These are phyloP conservation scores for Chlamydomonas schloesseri DNA, from an alignment of 139 green algal species.

Conservation along the genomic window DNA sequence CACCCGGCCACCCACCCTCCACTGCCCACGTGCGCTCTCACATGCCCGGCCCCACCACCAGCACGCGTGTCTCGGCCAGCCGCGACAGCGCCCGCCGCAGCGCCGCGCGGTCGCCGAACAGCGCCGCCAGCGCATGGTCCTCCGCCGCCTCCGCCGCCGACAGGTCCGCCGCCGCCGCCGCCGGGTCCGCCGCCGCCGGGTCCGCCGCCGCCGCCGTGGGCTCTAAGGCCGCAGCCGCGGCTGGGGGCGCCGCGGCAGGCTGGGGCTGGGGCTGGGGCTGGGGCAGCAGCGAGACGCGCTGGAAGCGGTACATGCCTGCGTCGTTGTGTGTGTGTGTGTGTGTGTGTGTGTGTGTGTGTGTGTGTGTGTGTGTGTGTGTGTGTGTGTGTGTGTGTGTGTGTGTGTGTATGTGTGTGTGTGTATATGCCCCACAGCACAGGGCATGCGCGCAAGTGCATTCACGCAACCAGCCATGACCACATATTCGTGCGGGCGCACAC, in stretches of 20 bases:
- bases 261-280: neutral
- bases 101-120: slow-evolving; percentile 15
- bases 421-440: no score
- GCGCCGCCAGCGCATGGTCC: neutral
- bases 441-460: no score
- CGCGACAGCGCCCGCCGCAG: slow-evolving; percentile 20
- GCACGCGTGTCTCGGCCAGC: neutral
- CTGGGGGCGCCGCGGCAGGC: neutral
- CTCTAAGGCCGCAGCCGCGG: neutral
- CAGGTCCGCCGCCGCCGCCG: neutral
- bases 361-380: no score
- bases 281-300: slow-evolving; percentile 2
- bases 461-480: no score
- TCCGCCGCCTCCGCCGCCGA: neutral
- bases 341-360: no score
- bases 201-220: neutral
- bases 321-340: no score
- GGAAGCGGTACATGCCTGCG: slow-evolving; percentile 34
- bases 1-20: no score
- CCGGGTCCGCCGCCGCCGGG: neutral
- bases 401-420: no score
- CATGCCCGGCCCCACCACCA: slow-evolving; percentile 9
- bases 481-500: no score
- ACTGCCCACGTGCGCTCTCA: no score
- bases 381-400: no score